Conservation (phyloP, 352 stramenopile species). For the Saprolegnia diclina region DNA sequence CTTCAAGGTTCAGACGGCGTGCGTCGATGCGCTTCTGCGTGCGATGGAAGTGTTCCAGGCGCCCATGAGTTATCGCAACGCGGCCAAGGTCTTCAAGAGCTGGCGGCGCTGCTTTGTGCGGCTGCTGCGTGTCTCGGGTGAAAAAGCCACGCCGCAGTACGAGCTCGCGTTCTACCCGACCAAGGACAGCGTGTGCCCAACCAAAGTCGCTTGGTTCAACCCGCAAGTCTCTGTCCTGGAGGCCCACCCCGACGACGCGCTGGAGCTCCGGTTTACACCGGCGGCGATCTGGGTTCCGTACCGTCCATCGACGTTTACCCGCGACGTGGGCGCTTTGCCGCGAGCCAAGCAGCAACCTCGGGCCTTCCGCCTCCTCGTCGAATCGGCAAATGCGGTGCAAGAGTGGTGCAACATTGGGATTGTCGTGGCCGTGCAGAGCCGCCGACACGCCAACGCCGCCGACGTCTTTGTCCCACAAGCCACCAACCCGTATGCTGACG, state of each 20-base stretch:
- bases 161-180: constrained; percentile 17
- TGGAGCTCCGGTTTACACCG: not conserved
- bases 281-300: not conserved
- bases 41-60: constrained; percentile 13
- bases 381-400: not conserved
- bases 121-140: constrained; percentile 8
- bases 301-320: not conserved
- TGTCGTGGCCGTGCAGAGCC: not conserved
- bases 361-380: not conserved
- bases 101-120: constrained; percentile 20
- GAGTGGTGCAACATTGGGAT: not conserved
- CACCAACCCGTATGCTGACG: not conserved
- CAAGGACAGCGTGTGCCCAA: not conserved
- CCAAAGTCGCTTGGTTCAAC: constrained; percentile 18
- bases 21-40: not conserved
- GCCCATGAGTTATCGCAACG: not conserved
- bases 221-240: not conserved
- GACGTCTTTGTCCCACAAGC: not conserved
- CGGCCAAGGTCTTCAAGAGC: not conserved
- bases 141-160: not conserved
- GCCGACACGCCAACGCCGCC: no score
- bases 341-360: not conserved
- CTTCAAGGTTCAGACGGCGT: not conserved
- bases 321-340: not conserved
- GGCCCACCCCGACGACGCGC: not conserved